phyloP scores from a whole-genome alignment of 208 protist species.

The Kentomonas sorsogonicus region DNA sequence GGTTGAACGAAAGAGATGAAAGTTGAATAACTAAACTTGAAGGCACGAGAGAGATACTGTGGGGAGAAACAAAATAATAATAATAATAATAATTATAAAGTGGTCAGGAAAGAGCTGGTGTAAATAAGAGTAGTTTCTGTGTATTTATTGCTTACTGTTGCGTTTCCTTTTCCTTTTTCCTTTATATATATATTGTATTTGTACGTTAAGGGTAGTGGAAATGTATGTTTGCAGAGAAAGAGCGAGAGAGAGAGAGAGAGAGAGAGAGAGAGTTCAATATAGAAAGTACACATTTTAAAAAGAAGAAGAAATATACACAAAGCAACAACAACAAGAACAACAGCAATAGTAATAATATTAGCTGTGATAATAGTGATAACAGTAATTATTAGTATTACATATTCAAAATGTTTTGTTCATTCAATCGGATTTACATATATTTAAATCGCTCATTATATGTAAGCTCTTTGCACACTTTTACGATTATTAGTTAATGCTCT shows the following conservation, averaged over 20 bases:
- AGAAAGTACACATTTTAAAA: background rate
- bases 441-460: too few species aligned
- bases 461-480: background rate
- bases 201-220: background rate
- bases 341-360: slow-evolving; percentile 3
- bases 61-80: too few species aligned
- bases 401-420: too few species aligned
- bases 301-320: background rate
- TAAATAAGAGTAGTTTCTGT: slow-evolving; percentile 1
- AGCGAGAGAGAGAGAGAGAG: background rate
- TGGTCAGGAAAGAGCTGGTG: too few species aligned
- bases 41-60: too few species aligned
- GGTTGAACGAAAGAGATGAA: too few species aligned
- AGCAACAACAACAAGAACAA: slow-evolving; percentile 9
- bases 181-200: background rate
- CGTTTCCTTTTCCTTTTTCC: background rate
- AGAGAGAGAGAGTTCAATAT: slow-evolving; percentile 1
- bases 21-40: too few species aligned
- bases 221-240: slow-evolving; percentile 3
- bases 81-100: too few species aligned
- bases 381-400: too few species aligned
- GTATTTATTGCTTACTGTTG: background rate
- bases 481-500: slow-evolving; percentile 4
- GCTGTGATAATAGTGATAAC: background rate
- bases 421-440: background rate